Evolutionary conservation across 2,329 filamentous ascomycete genomes (phyloP).

Genomic region (Aureobasidium sp.): DNA sequence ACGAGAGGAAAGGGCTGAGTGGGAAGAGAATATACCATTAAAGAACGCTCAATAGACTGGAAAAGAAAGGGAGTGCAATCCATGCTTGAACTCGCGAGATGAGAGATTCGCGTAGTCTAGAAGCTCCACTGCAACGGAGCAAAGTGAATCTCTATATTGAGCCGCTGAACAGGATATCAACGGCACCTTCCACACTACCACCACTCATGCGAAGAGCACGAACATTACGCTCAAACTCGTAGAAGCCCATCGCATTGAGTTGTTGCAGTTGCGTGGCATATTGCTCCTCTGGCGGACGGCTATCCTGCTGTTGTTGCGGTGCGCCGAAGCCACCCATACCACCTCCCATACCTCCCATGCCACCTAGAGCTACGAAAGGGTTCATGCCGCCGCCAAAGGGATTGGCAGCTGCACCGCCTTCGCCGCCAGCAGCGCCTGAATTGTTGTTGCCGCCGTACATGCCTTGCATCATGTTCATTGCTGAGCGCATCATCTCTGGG

Average conservation of each 20-base stretch:
- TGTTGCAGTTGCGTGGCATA: conserved; percentile 86
- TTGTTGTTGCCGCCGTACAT: conserved; percentile 31
- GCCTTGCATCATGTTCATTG: conserved; percentile 46
- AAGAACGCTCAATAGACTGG: too few species aligned
- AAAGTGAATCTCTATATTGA: neutral
- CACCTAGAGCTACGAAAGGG: conserved; percentile 32
- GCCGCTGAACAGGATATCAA: conserved; percentile 56
- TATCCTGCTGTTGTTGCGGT: conserved; percentile 56
- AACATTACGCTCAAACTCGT: conserved; percentile 89
- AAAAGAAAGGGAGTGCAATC: too few species aligned
- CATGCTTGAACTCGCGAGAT: neutral
- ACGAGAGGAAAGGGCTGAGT: too few species aligned
- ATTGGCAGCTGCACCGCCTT: conserved; percentile 21
- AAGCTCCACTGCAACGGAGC: neutral
- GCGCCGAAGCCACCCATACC: conserved; percentile 23
- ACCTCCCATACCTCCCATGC: conserved; percentile 25
- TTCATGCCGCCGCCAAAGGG: conserved; percentile 35
- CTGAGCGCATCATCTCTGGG: conserved; percentile 46
- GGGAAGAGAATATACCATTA: too few species aligned
- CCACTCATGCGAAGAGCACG: conserved; percentile 79
- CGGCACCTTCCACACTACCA: conserved; percentile 86
- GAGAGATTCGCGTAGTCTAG: neutral
- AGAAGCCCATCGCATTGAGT: conserved; percentile 98
- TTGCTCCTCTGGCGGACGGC: conserved; percentile 81
- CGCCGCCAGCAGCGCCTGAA: conserved; percentile 26